Base-by-base conservation (phyloP, 2,329 filamentous ascomycete genomes). In the Aspergillus transmontanensis region DNA sequence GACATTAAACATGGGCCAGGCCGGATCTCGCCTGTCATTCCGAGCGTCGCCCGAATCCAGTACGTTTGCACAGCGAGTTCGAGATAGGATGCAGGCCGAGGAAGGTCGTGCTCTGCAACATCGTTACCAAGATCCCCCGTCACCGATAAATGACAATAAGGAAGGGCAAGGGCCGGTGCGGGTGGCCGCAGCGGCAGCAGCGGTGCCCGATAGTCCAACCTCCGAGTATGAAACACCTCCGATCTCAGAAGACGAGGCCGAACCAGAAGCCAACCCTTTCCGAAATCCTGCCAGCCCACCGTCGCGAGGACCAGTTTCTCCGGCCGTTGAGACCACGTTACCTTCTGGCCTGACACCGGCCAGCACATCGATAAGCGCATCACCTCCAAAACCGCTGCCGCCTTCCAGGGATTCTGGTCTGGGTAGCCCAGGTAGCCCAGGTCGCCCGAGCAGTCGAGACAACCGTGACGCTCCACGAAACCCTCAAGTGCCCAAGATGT, bases 71-170 rank as follows among this genome's bases (percentile, higher is more conserved):
- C 78, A 80, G 59, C 75, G 76, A 7, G 71, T 84, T 10, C 83
- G 82, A 60, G 82, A 82, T 32, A 81, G 78, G 68, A 85, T 86
- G 84, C 77, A 82, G 61, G 78, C 78, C 10, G 84, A 86, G 63
- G 84, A 86, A 73, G 84, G 81, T 6, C 75, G 75, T 60, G 82
- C 82, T 11, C 72, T 86, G 58, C 83, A 85, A 55, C 76, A 82
- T 55, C 80, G 75, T 43, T 69, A 72, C 56, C 75, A 73, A 19
- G 75, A 78, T 43, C 72, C 69, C n/a, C 56, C 66, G 30, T 74
- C 75, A 6, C 74, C 73, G 26, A 63, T 63, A 3, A 69, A 74
- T 56, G 74, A 69, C 53, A 73, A 70, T 9, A 26, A 58, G 65
- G 34, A 65, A 66, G 26, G 54, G 53, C 45, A 46, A 59, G 45